Base-by-base conservation (phyloP, 2,329 filamentous ascomycete genomes). In the Scopulariopsis brevicaulis region DNA sequence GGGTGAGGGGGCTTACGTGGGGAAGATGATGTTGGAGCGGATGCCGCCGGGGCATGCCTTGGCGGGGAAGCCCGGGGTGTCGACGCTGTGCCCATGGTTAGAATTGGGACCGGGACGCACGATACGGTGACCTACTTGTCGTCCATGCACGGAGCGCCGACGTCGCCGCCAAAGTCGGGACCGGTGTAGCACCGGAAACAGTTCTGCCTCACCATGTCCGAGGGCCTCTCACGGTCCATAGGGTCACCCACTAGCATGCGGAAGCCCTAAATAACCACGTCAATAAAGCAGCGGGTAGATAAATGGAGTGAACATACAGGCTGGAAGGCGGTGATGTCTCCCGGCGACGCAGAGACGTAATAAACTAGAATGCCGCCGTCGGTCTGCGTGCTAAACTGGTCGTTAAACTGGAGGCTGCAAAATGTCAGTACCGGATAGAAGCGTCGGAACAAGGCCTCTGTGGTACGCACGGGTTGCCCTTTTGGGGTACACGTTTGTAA, bases 401-500 rank as follows among this genome's bases (percentile, higher is more conserved):
- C 80, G 68, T 80, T 79, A 54, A 83, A 87, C 69, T 86, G 86
- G 64, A 76, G 32, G 15, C 57, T 53, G 18, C n/a, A 46, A 12
- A 18, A 8, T 25, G 11, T 20, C 35, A 25, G 58, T 57, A 2
- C 34, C 28, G 22, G 53, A 37, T 11, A 58, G 37, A 7, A 52
- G 59, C 54, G n/a, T n/a, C n/a, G n/a, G n/a, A 55, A 55, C 10
- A 22, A 43, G 11, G 4, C 12, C 4, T n/a, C 5, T 15, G n/a
- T 10, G 15, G 28, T 25, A 51, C 55, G 7, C 37, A 56, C 55
- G 40, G 43, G 55, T 72, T 70, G 14, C 68, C 65, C 32, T 68
- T 73, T 65, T 62, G 70, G 56, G 89, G 66, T 53, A 90, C 81
- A 64, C 82, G 83, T 61, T 80, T 77, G 63, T 90, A 77, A 58